Evolutionary conservation across 1,139 yeast genomes (phyloP).

Genomic region (Pichia terricola): DNA sequence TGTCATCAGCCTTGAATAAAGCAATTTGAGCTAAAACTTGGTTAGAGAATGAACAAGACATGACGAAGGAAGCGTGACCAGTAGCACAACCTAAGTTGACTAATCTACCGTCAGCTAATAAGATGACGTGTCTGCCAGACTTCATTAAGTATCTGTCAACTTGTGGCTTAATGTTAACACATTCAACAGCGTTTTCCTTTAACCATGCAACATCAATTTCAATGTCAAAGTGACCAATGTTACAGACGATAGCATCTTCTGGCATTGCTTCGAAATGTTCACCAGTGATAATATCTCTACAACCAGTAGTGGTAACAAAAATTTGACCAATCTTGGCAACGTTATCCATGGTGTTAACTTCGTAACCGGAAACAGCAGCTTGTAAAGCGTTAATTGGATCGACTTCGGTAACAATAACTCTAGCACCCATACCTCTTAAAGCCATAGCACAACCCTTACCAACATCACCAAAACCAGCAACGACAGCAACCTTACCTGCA

Average conservation of each 20-base stretch:
- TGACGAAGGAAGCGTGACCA: conserved; percentile 98
- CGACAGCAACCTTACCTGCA: conserved; percentile 99
- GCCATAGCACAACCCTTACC: conserved; percentile 99
- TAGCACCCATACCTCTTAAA: conserved; percentile 98
- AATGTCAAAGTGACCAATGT: conserved; percentile 99
- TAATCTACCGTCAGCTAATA: conserved; percentile 98
- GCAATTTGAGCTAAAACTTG: conserved; percentile 99
- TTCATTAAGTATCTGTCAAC: conserved; percentile 94
- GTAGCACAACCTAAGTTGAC: conserved; percentile 99
- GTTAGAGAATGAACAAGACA: conserved; percentile 99
- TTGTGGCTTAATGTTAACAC: conserved; percentile 97
- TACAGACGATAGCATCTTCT: conserved; percentile 98
- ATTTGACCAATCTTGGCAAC: conserved; percentile 93
- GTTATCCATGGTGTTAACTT: conserved; percentile 93
- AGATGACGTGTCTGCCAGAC: conserved; percentile 88
- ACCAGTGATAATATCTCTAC: conserved; percentile 95
- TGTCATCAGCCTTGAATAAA: conserved; percentile 83
- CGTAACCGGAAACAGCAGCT: conserved; percentile 99
- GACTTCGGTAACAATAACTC: conserved; percentile 94
- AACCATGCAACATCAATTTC: conserved; percentile 99
- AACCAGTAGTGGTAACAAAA: conserved; percentile 99
- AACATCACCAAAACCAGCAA: conserved; percentile 99
- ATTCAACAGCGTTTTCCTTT: conserved; percentile 81
- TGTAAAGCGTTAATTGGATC: conserved; percentile 99
- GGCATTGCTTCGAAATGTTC: conserved; percentile 89